A percentile compares a stretch with the other conserved stretches of the same genome.
Evolutionary conservation across 495 filamentous ascomycete genomes (phyloP).

Genomic region (Cairneyella variabilis): DNA sequence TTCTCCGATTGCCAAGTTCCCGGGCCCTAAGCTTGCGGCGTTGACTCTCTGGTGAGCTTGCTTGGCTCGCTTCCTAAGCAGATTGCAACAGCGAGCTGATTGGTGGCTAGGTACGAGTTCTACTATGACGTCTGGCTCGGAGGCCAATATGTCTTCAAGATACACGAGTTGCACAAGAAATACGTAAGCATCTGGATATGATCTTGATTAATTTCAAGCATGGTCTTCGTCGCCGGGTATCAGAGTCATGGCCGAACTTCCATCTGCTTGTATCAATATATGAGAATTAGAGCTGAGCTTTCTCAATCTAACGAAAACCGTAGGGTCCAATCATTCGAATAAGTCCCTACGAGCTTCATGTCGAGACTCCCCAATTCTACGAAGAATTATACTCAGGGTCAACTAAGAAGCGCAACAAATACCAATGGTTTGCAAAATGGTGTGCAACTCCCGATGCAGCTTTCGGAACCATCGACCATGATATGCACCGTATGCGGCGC

Average conservation of each 20-base stretch:
- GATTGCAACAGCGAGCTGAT: no score
- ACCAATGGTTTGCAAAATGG: neutral
- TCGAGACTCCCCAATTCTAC: constrained; percentile 48
- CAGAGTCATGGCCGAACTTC: no score
- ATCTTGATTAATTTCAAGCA: no score
- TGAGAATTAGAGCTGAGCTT: no score
- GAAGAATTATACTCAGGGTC: constrained; percentile 38
- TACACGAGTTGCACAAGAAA: constrained; percentile 29
- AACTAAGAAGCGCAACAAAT: constrained; percentile 2
- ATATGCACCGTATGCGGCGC: constrained; percentile 37
- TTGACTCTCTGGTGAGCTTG: no score
- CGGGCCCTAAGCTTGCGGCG: no score
- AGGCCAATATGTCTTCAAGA: constrained; percentile 25
- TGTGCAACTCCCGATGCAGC: constrained; percentile 21
- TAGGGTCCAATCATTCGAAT: constrained; percentile 56
- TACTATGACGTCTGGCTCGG: constrained; percentile 19
- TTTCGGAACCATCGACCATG: constrained; percentile 42
- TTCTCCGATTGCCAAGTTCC: no score
- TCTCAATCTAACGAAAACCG: no score
- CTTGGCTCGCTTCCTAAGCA: no score
- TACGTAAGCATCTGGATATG: no score
- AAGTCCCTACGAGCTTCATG: constrained; percentile 51
- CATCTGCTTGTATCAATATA: no score
- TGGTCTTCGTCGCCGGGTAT: no score
- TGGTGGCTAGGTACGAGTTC: constrained; percentile 39